phyloP scores from a whole-genome alignment of 2,329 filamentous ascomycete species.

The Clathrospora elynae region DNA sequence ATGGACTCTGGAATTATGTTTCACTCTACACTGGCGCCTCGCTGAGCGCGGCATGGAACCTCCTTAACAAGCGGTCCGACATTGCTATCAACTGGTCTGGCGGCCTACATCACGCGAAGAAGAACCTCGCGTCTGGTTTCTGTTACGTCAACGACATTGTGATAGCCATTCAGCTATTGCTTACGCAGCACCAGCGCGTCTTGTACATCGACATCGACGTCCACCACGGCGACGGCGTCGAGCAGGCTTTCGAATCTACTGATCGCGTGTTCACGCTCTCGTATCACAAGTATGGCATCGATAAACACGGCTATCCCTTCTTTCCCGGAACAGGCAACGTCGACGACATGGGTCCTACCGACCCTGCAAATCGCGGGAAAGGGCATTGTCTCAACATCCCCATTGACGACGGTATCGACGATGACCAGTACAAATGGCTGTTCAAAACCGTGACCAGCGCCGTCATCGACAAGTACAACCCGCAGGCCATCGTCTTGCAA shows the following conservation, averaged over 20 bases:
- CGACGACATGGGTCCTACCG: slow-evolving; percentile 81
- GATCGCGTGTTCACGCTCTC: slow-evolving; percentile 91
- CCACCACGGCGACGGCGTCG: slow-evolving; percentile 88
- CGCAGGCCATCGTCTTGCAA: slow-evolving; percentile 88
- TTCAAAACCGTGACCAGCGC: slow-evolving; percentile 81
- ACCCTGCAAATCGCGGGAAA: slow-evolving; percentile 82
- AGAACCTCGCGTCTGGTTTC: slow-evolving; percentile 90
- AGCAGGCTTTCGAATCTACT: slow-evolving; percentile 88
- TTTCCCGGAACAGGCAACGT: slow-evolving; percentile 91
- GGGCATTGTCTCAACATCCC: slow-evolving; percentile 92
- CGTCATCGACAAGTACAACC: slow-evolving; percentile 82
- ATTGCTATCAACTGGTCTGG: slow-evolving; percentile 99
- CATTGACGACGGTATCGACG: slow-evolving; percentile 86
- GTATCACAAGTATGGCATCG: slow-evolving; percentile 93
- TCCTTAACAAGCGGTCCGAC: slow-evolving; percentile 83
- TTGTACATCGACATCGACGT: slow-evolving; percentile 96
- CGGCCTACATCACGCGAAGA: slow-evolving; percentile 94
- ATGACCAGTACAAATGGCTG: slow-evolving; percentile 83
- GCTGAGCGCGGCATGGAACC: slow-evolving; percentile 86
- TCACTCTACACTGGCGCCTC: slow-evolving; percentile 91
- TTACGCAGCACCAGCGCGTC: slow-evolving; percentile 81
- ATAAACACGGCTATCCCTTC: slow-evolving; percentile 61
- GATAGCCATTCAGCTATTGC: slow-evolving; percentile 84
- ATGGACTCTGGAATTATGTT: slow-evolving; percentile 93
- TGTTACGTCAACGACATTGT: slow-evolving; percentile 99